These are phyloP conservation scores for Naganishia cerealis DNA, from an alignment of 1,284 basidiomycete genomes.

Conservation along the genomic window DNA sequence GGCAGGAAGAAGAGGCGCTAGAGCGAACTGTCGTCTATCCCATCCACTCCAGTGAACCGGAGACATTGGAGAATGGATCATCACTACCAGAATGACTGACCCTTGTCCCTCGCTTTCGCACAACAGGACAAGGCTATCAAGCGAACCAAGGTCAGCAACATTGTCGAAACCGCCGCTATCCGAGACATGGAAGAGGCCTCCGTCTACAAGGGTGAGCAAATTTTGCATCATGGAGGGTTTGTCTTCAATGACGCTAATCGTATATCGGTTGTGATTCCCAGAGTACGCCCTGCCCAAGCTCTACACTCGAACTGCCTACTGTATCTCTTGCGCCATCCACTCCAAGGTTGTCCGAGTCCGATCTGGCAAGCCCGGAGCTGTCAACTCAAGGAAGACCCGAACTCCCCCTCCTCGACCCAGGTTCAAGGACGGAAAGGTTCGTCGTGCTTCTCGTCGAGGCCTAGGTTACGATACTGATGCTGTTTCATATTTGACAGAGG, in stretches of 20 bases:
- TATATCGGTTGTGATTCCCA: constrained; percentile 46
- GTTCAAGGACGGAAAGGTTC: constrained; percentile 92
- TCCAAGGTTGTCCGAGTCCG: constrained; percentile 97
- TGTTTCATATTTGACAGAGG: constrained; percentile 51
- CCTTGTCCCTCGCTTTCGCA: constrained; percentile 33
- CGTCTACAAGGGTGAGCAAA: constrained; percentile 80
- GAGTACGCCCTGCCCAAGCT: constrained; percentile 97
- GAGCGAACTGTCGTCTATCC: neutral
- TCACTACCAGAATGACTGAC: constrained; percentile 25
- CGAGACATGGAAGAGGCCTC: constrained; percentile 95
- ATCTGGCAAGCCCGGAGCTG: constrained; percentile 71
- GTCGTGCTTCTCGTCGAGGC: constrained; percentile 26
- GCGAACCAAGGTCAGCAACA: constrained; percentile 98
- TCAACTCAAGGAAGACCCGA: constrained; percentile 79
- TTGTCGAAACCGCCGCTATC: constrained; percentile 97
- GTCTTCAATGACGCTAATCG: neutral
- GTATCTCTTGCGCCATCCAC: constrained; percentile 98
- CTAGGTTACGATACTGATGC: constrained; percentile 1
- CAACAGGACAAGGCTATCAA: constrained; percentile 97
- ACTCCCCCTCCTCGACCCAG: constrained; percentile 90
- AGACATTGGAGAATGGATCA: neutral
- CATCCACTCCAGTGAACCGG: neutral
- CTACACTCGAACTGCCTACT: constrained; percentile 99
- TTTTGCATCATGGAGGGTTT: neutral
- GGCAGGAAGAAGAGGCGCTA: neutral